Base-by-base conservation (phyloP, 805 yeast genomes). In the Torulaspora maleeae region DNA sequence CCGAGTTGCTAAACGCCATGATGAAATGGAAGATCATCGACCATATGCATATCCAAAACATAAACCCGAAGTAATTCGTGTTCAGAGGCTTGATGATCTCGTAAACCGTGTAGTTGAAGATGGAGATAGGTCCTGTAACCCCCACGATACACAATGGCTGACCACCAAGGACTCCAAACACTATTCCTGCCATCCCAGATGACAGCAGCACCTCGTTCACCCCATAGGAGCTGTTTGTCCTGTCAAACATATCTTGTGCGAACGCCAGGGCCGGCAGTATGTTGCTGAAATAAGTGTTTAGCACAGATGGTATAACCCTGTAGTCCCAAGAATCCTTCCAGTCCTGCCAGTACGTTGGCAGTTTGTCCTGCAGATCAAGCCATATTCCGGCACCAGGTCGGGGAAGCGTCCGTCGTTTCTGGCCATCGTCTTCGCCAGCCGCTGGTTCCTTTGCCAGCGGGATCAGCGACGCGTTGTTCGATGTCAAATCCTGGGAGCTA, bases 21-120 rank as follows among this genome's bases (percentile, higher is more conserved):
- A 80, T 47, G 20, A 86, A 69, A 67, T 93, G 98, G 68, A 86
- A 74, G 10, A 81, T 73, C 86, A 84, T 83, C 3, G 87, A 76
- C 99, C 99, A 91, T 5, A 93, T 71, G 57, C 89, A 86, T 27
- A 91, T 72, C 98, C 98, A 93, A 61, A 91, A 83, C 96, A 93
- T 90, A 63, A 91, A 91, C 13, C 90, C 88, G 67, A 91, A 89
- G 61, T 77, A 89, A 7, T 76, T 74, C 63, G 74, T 48, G 57
- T 70, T 20, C 59, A 70, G 41, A 5, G 64, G 62, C 39, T 62
- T 56, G 8, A 64, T 64, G 8, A 66, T 52, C 27, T 65, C 68
- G 44, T 61, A 68, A 0, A 93, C 90, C 0, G 98, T 93, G 58
- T 88, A 89, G 59, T 86, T 86, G 74, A 93, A 91, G 49, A 91